Conservation (phyloP, 2,329 filamentous ascomycete species). For the Aspergillaceae sp. region DNA sequence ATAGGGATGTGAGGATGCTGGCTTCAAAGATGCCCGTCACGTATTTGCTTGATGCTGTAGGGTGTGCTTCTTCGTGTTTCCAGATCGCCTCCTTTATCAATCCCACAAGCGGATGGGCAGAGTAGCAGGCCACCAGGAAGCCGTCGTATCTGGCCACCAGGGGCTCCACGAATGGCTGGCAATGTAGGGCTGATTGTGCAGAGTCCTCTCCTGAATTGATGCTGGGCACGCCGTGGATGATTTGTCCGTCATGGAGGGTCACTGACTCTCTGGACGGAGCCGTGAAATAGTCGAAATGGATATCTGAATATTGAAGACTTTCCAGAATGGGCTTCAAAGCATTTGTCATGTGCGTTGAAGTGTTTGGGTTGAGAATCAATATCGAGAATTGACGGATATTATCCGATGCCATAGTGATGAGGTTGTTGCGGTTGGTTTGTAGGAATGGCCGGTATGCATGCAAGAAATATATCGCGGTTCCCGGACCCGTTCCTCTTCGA, state of each 20-base stretch:
- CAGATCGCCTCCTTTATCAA: conserved; percentile 43
- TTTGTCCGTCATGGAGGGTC: conserved; percentile 21
- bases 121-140: conserved; percentile 85
- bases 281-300: conserved; percentile 34
- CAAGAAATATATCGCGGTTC: no score
- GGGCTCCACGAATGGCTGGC: conserved; percentile 47
- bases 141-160: conserved; percentile 49
- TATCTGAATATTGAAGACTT: conserved; percentile 26
- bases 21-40: conserved; percentile 85
- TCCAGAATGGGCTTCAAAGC: conserved; percentile 33
- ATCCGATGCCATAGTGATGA: conserved; percentile 9
- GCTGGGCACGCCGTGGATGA: conserved; percentile 52
- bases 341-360: conserved; percentile 37
- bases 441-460: not conserved
- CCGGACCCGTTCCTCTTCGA: no score
- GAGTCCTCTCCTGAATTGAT: conserved; percentile 72
- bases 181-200: conserved; percentile 51
- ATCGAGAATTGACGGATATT: conserved; percentile 19
- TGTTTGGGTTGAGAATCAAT: conserved; percentile 40
- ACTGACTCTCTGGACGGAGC: conserved; percentile 22
- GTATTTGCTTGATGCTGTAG: conserved; percentile 36
- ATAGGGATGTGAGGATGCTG: conserved; percentile 58
- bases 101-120: conserved; percentile 67
- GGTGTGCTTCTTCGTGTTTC: conserved; percentile 11
- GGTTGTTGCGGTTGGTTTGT: not conserved